Conservation (phyloP, 805 yeast genomes). For the Yamadazyma sp. region DNA sequence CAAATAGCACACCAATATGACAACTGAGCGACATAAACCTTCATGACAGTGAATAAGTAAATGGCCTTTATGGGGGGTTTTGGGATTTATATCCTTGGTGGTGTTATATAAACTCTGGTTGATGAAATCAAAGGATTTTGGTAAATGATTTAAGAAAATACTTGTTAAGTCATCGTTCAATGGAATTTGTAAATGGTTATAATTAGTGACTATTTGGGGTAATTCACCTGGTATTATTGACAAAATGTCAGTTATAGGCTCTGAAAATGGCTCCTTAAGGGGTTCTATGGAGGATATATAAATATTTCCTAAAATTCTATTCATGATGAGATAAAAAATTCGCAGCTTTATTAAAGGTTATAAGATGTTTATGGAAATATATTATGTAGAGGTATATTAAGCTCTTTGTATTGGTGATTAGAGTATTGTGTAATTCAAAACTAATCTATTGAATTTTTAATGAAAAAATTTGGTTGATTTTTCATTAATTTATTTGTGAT, state of each 20-base stretch:
- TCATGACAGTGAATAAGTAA: constrained; percentile 52
- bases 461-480: no score
- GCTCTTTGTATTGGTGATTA: no score
- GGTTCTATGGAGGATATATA: constrained; percentile 75
- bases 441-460: no score
- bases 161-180: constrained; percentile 70
- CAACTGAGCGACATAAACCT: constrained; percentile 49
- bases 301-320: constrained; percentile 75
- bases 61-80: constrained; percentile 33
- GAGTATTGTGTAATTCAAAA: no score
- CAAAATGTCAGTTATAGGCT: constrained; percentile 67
- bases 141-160: constrained; percentile 61
- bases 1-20: constrained; percentile 45
- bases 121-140: constrained; percentile 63
- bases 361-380: no score
- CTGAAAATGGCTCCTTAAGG: constrained; percentile 49
- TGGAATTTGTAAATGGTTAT: constrained; percentile 57
- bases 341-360: no score
- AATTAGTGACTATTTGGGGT: constrained; percentile 44
- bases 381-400: no score
- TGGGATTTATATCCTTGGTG: constrained; percentile 40
- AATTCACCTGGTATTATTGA: constrained; percentile 66
- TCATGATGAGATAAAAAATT: constrained; percentile 23
- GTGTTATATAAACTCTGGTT: constrained; percentile 9
- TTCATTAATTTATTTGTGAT: no score